Percentiles rank a stretch among this genome's conserved stretches.
Conservation (phyloP, 2,329 filamentous ascomycete genomes). For the Aspergillus sp. region DNA sequence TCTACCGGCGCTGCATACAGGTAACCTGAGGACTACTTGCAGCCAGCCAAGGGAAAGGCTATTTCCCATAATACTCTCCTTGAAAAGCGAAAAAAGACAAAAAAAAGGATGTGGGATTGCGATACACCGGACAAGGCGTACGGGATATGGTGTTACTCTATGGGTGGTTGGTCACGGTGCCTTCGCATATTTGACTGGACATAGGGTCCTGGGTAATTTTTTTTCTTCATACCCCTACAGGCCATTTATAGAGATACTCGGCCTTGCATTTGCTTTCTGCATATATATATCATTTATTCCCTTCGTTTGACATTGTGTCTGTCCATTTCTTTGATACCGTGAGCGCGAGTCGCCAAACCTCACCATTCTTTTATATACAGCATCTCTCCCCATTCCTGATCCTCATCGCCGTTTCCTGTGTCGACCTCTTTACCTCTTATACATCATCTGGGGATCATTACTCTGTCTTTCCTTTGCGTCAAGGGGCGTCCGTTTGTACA, state of each 20-base stretch:
- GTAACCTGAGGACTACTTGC: slow-evolving; percentile 12
- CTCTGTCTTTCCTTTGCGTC: slow-evolving; percentile 10
- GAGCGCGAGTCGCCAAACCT: slow-evolving; percentile 23
- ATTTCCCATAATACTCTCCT: too few relatives aligned
- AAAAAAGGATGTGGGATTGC: slow-evolving; percentile 16
- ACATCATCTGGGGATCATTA: slow-evolving; percentile 4
- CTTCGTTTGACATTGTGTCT: slow-evolving; percentile 15
- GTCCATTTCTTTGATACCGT: slow-evolving; percentile 18
- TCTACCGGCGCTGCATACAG: slow-evolving; percentile 47
- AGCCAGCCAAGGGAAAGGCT: too few relatives aligned
- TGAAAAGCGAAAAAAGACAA: slow-evolving; percentile 8
- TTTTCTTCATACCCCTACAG: slow-evolving; percentile 31
- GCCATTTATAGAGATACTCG: slow-evolving; percentile 29
- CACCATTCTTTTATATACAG: slow-evolving; percentile 16
- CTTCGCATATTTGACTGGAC: slow-evolving; percentile 1
- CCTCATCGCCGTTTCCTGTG: slow-evolving; percentile 14
- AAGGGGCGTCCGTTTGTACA: slow-evolving; percentile 5
- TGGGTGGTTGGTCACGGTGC: slow-evolving; percentile 3
- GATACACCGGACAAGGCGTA: slow-evolving; percentile 22
- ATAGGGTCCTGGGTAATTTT: slow-evolving; percentile 12
- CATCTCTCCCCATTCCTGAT: slow-evolving; percentile 10
- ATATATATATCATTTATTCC: slow-evolving; percentile 14
- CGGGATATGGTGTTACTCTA: slow-evolving; percentile 17
- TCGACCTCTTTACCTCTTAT: slow-evolving; percentile 5
- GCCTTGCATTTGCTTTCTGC: slow-evolving; percentile 24